These are phyloP conservation scores for Neonectria neomacrospora DNA, from an alignment of 2,329 filamentous ascomycete species.

Conservation along the genomic window DNA sequence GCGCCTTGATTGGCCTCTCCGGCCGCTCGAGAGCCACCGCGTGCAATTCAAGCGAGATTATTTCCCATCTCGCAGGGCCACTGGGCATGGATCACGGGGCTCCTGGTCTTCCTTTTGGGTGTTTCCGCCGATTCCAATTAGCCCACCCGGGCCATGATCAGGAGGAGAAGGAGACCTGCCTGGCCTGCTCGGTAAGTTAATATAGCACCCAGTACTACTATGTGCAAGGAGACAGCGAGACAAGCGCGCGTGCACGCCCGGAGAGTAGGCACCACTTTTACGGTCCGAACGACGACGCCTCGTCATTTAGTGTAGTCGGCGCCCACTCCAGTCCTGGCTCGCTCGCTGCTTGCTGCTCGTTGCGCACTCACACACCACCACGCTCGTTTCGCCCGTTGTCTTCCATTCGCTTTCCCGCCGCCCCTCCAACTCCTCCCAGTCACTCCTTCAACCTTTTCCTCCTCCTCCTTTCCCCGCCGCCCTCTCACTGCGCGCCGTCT, in stretches of 20 bases:
- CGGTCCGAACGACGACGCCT: conserved; percentile 26
- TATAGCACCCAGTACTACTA: not conserved
- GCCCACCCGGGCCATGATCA: conserved; percentile 13
- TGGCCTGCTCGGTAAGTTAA: not conserved
- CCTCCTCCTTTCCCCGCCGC: conserved; percentile 25
- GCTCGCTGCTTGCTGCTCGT: conserved; percentile 24
- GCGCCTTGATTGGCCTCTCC: conserved; percentile 37
- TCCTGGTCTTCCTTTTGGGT: conserved; percentile 17
- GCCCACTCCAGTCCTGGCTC: conserved; percentile 33
- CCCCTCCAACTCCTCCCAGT: conserved; percentile 9
- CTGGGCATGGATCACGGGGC: conserved; percentile 10
- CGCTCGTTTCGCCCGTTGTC: conserved; percentile 18
- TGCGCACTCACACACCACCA: conserved; percentile 2
- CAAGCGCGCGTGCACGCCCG: conserved; percentile 13
- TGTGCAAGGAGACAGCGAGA: not conserved
- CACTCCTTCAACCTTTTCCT: conserved; percentile 13
- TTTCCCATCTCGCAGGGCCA: conserved; percentile 42
- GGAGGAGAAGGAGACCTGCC: not conserved
- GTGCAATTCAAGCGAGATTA: conserved; percentile 46
- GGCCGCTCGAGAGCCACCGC: conserved; percentile 27
- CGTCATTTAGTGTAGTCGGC: conserved; percentile 40
- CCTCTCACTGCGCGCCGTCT: conserved; percentile 34
- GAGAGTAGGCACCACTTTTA: conserved; percentile 23
- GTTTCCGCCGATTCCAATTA: conserved; percentile 26
- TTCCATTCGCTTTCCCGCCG: conserved; percentile 21